A percentile compares a stretch with the other conserved stretches of the same genome.
These are phyloP conservation scores for Penicillium manginii DNA, from an alignment of 495 filamentous ascomycete genomes.

Conservation along the genomic window DNA sequence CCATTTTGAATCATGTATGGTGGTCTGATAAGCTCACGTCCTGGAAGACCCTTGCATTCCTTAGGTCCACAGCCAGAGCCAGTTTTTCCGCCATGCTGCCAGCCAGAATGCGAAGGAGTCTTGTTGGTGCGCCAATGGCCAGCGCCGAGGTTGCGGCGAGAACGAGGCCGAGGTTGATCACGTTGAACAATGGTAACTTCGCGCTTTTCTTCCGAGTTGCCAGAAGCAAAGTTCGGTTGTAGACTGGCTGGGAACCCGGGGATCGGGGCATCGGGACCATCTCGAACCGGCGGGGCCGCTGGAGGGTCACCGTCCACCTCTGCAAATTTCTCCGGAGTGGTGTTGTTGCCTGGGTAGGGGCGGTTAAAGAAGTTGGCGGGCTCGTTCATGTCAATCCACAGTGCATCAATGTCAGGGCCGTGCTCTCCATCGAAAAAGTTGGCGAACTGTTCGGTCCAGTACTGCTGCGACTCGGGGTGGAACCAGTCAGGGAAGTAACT, in stretches of 20 bases:
- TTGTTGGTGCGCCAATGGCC: constrained; percentile 19
- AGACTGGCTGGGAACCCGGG: constrained; percentile 26
- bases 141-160: constrained; percentile 20
- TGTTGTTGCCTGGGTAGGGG: constrained; percentile 19
- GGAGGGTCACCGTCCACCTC: constrained; percentile 23
- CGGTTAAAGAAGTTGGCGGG: constrained; percentile 19
- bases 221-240: constrained; percentile 23
- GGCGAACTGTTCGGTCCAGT: constrained; percentile 24
- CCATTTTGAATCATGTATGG: constrained; percentile 25
- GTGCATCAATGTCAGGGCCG: constrained; percentile 24
- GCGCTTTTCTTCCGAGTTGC: constrained; percentile 7
- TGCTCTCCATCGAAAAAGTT: constrained; percentile 16
- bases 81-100: constrained; percentile 13
- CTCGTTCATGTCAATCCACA: constrained; percentile 37
- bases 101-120: constrained; percentile 4
- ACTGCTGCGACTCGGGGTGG: constrained; percentile 22
- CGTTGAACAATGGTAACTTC: not conserved
- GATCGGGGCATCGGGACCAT: constrained; percentile 19
- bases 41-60: constrained; percentile 17
- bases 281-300: constrained; percentile 19
- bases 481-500: constrained; percentile 34
- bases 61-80: constrained; percentile 17
- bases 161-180: constrained; percentile 2
- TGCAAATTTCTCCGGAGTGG: constrained; percentile 17
- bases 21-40: constrained; percentile 20